A percentile compares a stretch with the other conserved stretches of the same genome.
Evolutionary conservation across 345 rosid species (phyloP).

Genomic region (Sonneratia caseolaris): DNA sequence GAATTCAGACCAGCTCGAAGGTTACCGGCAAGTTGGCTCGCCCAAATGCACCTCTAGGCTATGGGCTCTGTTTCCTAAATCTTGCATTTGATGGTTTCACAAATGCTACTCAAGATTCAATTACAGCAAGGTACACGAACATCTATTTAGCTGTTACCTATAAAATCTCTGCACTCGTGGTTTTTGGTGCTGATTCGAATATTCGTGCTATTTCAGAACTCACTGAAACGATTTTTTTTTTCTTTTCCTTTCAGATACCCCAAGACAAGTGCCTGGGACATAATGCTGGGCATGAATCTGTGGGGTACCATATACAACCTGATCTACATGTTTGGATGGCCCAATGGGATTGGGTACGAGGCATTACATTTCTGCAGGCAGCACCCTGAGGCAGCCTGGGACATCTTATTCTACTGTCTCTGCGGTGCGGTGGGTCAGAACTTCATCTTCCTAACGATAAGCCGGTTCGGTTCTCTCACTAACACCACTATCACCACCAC

Average conservation of each 20-base stretch:
- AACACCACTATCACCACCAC: conserved; percentile 94
- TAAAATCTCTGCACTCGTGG: background rate
- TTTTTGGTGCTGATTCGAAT: background rate
- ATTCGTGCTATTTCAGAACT: background rate
- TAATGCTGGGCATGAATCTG: conserved; percentile 93
- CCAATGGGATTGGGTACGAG: conserved; percentile 60
- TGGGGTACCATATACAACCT: conserved; percentile 92
- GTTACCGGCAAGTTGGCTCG: conserved; percentile 87
- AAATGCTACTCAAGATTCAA: conserved; percentile 95
- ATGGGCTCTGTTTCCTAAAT: conserved; percentile 83
- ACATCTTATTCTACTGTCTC: conserved; percentile 70
- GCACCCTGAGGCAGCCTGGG: conserved; percentile 92
- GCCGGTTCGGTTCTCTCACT: conserved; percentile 86
- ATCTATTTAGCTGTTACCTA: background rate
- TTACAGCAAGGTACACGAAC: conserved; percentile 48
- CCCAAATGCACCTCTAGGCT: conserved; percentile 95
- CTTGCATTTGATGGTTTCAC: conserved; percentile 97
- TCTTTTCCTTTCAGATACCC: conserved; percentile 38
- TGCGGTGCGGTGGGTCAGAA: conserved; percentile 96
- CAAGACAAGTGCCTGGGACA: conserved; percentile 84
- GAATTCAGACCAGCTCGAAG: conserved; percentile 79
- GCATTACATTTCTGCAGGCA: conserved; percentile 68
- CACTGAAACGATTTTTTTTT: no score
- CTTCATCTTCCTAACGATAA: conserved; percentile 88
- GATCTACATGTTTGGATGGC: conserved; percentile 85